A percentile compares a stretch with the other conserved stretches of the same genome.
Evolutionary conservation across 2,329 filamentous ascomycete species (phyloP).

Genomic region (Ascochyta rabiei): DNA sequence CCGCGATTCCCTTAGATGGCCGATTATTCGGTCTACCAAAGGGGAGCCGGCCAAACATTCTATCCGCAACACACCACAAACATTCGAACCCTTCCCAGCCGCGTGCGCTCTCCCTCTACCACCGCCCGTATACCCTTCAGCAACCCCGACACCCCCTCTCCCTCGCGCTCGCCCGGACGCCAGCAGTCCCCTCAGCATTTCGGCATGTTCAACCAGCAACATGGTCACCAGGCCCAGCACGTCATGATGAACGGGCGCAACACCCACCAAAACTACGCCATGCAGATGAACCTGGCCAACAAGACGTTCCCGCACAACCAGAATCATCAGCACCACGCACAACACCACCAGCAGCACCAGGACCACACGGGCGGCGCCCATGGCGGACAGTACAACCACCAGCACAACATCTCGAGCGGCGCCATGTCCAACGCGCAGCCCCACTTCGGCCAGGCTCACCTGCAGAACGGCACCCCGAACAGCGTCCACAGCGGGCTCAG

Average conservation of each 20-base stretch:
- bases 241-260: slow-evolving; percentile 76
- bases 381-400: slow-evolving; percentile 65
- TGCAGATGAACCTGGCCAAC: slow-evolving; percentile 64
- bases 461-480: slow-evolving; percentile 65
- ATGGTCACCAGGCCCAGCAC: slow-evolving; percentile 70
- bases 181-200: slow-evolving; percentile 55
- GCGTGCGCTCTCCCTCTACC: slow-evolving; percentile 55
- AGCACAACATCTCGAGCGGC: slow-evolving; percentile 65
- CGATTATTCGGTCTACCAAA: slow-evolving; percentile 68
- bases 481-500: slow-evolving; percentile 62
- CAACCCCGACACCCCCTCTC: slow-evolving; percentile 60
- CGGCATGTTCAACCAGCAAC: slow-evolving; percentile 75
- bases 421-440: slow-evolving; percentile 69
- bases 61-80: slow-evolving; percentile 61
- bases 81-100: slow-evolving; percentile 53
- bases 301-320: slow-evolving; percentile 71
- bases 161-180: slow-evolving; percentile 62
- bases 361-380: slow-evolving; percentile 60
- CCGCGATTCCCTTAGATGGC: slow-evolving; percentile 64
- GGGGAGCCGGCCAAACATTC: slow-evolving; percentile 66
- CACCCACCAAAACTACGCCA: slow-evolving; percentile 60
- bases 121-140: slow-evolving; percentile 52
- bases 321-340: slow-evolving; percentile 54
- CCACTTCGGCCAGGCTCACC: slow-evolving; percentile 64
- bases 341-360: slow-evolving; percentile 67